Conservation (phyloP, 2,329 filamentous ascomycete genomes). For the Lizonia empirigonia region DNA sequence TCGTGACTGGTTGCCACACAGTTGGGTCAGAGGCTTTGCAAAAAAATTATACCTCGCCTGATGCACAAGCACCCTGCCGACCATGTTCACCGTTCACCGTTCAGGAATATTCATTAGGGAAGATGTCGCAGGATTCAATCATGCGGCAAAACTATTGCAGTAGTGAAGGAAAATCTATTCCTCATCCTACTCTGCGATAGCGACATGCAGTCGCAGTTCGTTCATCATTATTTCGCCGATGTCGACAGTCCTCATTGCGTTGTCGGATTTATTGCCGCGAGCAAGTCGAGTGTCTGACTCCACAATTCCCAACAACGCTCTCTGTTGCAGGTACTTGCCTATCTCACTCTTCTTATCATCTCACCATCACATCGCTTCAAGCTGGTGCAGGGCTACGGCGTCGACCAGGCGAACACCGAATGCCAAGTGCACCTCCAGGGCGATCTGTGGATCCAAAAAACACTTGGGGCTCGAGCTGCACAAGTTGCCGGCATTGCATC, state of each 20-base stretch:
- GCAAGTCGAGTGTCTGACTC: background rate
- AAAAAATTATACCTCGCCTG: slow-evolving; percentile 26
- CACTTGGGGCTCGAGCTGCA: slow-evolving; percentile 11
- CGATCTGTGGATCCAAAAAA: slow-evolving; percentile 22
- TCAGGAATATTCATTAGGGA: slow-evolving; percentile 9
- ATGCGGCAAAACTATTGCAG: slow-evolving; percentile 9
- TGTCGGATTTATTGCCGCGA: background rate
- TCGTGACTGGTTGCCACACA: slow-evolving; percentile 29
- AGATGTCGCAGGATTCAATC: slow-evolving; percentile 8
- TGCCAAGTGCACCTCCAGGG: slow-evolving; percentile 12
- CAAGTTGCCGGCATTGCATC: slow-evolving; percentile 11
- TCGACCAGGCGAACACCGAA: slow-evolving; percentile 7
- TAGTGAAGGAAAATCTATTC: slow-evolving; percentile 9
- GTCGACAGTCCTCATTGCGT: background rate
- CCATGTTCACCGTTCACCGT: slow-evolving; percentile 19
- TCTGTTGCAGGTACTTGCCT: background rate
- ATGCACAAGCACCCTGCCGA: slow-evolving; percentile 24
- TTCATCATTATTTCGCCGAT: background rate
- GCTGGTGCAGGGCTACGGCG: slow-evolving; percentile 9
- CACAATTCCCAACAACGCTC: background rate
- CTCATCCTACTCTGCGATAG: background rate
- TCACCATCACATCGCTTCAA: background rate
- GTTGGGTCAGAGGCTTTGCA: slow-evolving; percentile 31
- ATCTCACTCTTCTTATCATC: slow-evolving; percentile 3
- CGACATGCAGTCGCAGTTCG: background rate